A percentile compares a stretch with the other conserved stretches of the same genome.
Conservation (phyloP, 306 rosid genomes). For the Arachis stenosperma region DNA sequence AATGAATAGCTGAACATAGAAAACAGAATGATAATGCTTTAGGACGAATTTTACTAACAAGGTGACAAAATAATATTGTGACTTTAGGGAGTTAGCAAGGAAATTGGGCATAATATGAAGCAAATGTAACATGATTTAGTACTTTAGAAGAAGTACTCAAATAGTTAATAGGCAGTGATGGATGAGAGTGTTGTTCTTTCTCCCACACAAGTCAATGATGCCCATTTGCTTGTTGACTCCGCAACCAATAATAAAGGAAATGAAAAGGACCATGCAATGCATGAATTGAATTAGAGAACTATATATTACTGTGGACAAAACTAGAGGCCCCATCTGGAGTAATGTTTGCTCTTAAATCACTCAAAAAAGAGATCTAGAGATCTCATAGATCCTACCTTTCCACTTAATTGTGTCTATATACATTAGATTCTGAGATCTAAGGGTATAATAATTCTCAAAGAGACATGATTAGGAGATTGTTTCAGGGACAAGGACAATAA, state of each 20-base stretch:
- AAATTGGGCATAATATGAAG: constrained; percentile 19
- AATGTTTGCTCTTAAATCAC: background rate
- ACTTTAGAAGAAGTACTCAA: constrained; percentile 44
- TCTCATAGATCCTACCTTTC: constrained; percentile 38
- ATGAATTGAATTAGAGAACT: background rate
- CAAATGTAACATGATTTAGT: constrained; percentile 45
- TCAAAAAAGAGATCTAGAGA: background rate
- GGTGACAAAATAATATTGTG: constrained; percentile 59
- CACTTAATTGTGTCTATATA: constrained; percentile 10
- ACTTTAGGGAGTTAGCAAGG: constrained; percentile 42
- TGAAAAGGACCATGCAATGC: constrained; percentile 33
- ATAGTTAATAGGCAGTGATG: constrained; percentile 10
- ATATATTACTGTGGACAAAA: no score
- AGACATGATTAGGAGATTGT: constrained; percentile 42
- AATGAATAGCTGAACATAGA: constrained; percentile 47
- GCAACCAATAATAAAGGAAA: constrained; percentile 52
- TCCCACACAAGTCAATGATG: constrained; percentile 55
- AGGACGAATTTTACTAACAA: constrained; percentile 44
- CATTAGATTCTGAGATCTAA: constrained; percentile 4
- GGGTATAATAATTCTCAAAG: constrained; percentile 32
- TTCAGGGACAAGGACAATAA: constrained; percentile 10
- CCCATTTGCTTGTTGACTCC: constrained; percentile 72
- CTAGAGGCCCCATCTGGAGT: no score
- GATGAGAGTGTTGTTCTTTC: constrained; percentile 42
- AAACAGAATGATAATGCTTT: constrained; percentile 49